A percentile compares a stretch with the other conserved stretches of the same genome.
Conservation (phyloP, 257 asterid species). For the Leptodermis oblonga region DNA sequence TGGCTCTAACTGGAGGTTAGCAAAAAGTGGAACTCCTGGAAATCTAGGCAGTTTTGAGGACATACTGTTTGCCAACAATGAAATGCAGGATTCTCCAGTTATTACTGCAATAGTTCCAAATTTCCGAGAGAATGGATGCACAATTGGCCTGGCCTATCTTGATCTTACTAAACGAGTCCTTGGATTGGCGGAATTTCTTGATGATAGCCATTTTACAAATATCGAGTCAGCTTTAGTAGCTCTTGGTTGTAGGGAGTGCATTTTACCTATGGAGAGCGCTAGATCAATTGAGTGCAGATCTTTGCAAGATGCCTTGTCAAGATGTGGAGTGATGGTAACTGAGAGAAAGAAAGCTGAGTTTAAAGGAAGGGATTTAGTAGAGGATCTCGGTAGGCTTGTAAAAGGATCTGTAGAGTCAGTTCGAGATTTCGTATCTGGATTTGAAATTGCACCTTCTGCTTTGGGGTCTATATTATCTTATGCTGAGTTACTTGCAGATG, state of each 20-base stretch:
- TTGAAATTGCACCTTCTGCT: slow-evolving; percentile 78
- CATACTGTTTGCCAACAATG: slow-evolving; percentile 83
- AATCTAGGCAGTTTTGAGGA: slow-evolving; percentile 89
- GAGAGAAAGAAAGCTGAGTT: slow-evolving; percentile 84
- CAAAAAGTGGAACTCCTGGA: slow-evolving; percentile 88
- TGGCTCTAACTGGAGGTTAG: slow-evolving; percentile 80
- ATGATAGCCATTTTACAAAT: slow-evolving; percentile 90
- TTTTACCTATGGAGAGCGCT: slow-evolving; percentile 60
- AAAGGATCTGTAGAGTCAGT: slow-evolving; percentile 83
- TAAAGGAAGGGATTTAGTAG: slow-evolving; percentile 79
- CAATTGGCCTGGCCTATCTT: slow-evolving; percentile 77
- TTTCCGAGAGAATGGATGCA: slow-evolving; percentile 69
- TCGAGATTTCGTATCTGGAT: slow-evolving; percentile 73
- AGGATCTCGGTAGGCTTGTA: slow-evolving; percentile 85
- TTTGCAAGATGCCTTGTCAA: slow-evolving; percentile 69
- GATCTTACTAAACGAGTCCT: slow-evolving; percentile 72
- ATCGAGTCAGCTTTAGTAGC: slow-evolving; percentile 89
- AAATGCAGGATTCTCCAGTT: slow-evolving; percentile 91
- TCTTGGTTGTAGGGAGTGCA: slow-evolving; percentile 96
- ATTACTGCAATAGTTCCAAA: slow-evolving; percentile 61
- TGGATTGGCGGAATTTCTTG: slow-evolving; percentile 90
- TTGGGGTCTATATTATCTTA: slow-evolving; percentile 70
- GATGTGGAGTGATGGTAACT: slow-evolving; percentile 87
- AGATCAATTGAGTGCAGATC: slow-evolving; percentile 65
- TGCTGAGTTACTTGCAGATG: slow-evolving; percentile 84